Conservation (phyloP, 2,329 filamentous ascomycete genomes). For the Colletotrichum sp. region DNA sequence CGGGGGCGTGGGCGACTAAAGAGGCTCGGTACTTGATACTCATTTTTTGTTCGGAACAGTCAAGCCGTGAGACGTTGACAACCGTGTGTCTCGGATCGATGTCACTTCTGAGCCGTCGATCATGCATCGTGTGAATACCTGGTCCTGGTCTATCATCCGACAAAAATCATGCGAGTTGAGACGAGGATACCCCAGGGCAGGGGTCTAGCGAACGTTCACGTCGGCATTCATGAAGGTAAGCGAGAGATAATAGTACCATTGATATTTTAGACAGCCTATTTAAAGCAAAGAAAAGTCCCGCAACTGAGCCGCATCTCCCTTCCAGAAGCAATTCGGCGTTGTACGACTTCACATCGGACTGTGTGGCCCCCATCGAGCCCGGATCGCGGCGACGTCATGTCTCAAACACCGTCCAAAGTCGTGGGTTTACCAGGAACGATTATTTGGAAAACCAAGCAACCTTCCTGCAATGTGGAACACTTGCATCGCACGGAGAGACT, state of each 20-base stretch:
- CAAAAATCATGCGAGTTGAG: neutral
- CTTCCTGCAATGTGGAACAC: neutral
- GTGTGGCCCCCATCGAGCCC: neutral
- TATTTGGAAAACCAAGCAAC: neutral
- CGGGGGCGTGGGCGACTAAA: neutral
- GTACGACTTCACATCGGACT: neutral
- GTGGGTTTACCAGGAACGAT: neutral
- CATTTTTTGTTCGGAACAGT: slow-evolving; percentile 3
- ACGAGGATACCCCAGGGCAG: neutral
- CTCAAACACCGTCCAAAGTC: neutral
- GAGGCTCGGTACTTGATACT: neutral
- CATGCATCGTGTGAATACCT: neutral
- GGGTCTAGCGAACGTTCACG: neutral
- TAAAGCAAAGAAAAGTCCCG: neutral
- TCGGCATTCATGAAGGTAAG: neutral
- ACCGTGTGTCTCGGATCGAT: neutral
- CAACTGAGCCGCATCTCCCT: neutral
- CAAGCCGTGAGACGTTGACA: slow-evolving; percentile 20
- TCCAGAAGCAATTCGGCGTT: neutral
- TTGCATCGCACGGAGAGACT: neutral
- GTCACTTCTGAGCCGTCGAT: neutral
- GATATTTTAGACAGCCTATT: neutral
- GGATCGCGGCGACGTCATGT: neutral
- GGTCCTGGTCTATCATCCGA: slow-evolving; percentile 5
- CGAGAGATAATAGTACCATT: neutral